Conservation (phyloP, 2,329 filamentous ascomycete genomes). For the Paecilomyces sp. region DNA sequence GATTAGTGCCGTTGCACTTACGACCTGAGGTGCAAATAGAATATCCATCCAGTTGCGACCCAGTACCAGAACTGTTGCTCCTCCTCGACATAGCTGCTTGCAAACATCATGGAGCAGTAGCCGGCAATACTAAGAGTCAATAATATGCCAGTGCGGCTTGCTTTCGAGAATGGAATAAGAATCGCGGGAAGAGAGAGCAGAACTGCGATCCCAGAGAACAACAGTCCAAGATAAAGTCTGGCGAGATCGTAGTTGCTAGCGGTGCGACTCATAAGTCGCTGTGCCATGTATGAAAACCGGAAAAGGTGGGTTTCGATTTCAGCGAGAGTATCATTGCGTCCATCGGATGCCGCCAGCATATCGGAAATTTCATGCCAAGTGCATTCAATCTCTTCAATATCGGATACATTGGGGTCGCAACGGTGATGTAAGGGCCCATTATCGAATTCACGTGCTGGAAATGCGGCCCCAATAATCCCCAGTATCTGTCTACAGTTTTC, state of each 20-base stretch:
- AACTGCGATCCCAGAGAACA: conserved; percentile 38
- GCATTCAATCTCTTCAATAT: conserved; percentile 58
- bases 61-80: conserved; percentile 99
- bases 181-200: conserved; percentile 24
- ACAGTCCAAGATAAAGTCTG: conserved; percentile 29
- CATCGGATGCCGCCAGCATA: conserved; percentile 10
- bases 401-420: conserved; percentile 18
- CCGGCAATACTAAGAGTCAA: conserved; percentile 49
- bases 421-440: conserved; percentile 9
- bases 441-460: conserved; percentile 49
- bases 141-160: conserved; percentile 21
- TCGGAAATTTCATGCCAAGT: conserved; percentile 50
- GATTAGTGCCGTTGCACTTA: conserved; percentile 5
- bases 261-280: conserved; percentile 75
- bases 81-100: conserved; percentile 95
- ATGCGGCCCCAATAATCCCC: conserved; percentile 67
- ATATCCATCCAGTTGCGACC: conserved; percentile 49
- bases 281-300: conserved; percentile 63
- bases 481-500: conserved; percentile 77
- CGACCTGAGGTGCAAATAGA: conserved; percentile 40
- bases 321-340: conserved; percentile 2
- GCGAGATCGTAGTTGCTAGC: conserved; percentile 84
- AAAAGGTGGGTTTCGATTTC: conserved; percentile 20
- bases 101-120: conserved; percentile 92
- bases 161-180: conserved; percentile 21